Base-by-base conservation (phyloP, 768 basidiomycete genomes). In the Serendipita vermifera region DNA sequence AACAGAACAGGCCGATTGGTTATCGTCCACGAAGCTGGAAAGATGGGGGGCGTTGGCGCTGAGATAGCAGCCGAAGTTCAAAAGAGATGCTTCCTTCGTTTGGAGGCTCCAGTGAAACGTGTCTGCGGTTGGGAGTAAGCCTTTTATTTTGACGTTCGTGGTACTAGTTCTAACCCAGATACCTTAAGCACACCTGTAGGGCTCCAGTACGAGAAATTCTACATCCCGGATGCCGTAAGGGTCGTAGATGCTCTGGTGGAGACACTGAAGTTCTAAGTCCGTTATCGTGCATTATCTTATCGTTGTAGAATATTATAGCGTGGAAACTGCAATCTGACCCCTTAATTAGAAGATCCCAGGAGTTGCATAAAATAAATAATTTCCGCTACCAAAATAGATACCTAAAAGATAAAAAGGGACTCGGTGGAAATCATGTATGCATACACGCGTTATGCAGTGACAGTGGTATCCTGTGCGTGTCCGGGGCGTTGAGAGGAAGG, bases 111-210 rank as follows among this genome's bases (percentile, higher is more conserved):
- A 0, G 84, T 97, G 22, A 85, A 77, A 64, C 73, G 91, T 36
- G 80, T 97, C 15, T 80, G 87, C 2, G 89, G 87, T 27, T 97
- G 93, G 93, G 92, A 96, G 91, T 93, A 63, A 77, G 91, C 83
- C 5, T 26, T 29, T 54, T 43, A 27, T 11, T 55, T 41, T 40
- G 27, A 31, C 56, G 54, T 55, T 59, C 41, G 38, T 29, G 6
- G 39, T 14, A 15, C 41, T 55, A 55, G 48, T 13, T 3, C 26
- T 26, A 3, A 17, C 26, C 33, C n/a, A 27, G 9, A n/a, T 14
- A 26, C 55, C 20, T 6, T 53, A 15, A 92, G 88, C 61, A 79
- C 82, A n/a, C 91, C 91, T 2, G 81, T 81, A 22, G 85, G 80
- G 33, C 71, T 96, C 61, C 82, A 85, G 56, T 96, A 80, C 63